Base-by-base conservation (phyloP, 1,139 yeast species). In the Debaryomycetaceae sp. region DNA sequence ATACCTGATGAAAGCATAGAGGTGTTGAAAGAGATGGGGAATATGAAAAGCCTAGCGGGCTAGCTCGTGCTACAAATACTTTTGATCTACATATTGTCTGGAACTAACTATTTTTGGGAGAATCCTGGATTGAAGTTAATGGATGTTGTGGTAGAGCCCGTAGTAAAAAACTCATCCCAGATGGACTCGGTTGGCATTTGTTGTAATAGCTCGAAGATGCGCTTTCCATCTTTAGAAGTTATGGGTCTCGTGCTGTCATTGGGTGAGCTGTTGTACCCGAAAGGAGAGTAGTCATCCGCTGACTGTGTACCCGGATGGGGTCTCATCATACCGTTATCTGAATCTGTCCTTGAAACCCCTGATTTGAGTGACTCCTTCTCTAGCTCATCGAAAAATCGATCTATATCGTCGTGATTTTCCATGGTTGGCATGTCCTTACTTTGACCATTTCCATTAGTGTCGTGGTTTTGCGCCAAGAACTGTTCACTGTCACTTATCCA, bases 131-230 rank as follows among this genome's bases (percentile, higher is more conserved):
- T 42, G 11, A 46, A 35, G 14, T 39, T 41, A 11, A 35, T 34
- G 11, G 39, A 38, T 17, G 40, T 38, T 14, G 45, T 37, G 34
- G 47, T 45, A 39, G 52, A 48, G 35, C 54, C 54, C 31, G 64
- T 60, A 2, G 81, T 75, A 57, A 85, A 84, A 52, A 81, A 84
- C 55, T 85, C 90, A 52, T 83, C 91, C 93, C 93, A 86, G 40
- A 85, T 82, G 34, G 85, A 74, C 39, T 85, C 87, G 24, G 80
- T 73, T 1, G 91, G 87, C 40, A 83, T 77, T 54, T 82, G 85
- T 53, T 75, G 78, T 47, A 85, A 76, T 64, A 85, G 66, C 53
- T 83, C 87, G 56, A 73, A 81, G 13, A 83, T 73, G 47, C 72
- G 69, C 47, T 75, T 77, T 4, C 81, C 83, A 49, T 81, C 86